Conservation (phyloP, 192 early-diverging fungal species). For the Backusella morwellensis region DNA sequence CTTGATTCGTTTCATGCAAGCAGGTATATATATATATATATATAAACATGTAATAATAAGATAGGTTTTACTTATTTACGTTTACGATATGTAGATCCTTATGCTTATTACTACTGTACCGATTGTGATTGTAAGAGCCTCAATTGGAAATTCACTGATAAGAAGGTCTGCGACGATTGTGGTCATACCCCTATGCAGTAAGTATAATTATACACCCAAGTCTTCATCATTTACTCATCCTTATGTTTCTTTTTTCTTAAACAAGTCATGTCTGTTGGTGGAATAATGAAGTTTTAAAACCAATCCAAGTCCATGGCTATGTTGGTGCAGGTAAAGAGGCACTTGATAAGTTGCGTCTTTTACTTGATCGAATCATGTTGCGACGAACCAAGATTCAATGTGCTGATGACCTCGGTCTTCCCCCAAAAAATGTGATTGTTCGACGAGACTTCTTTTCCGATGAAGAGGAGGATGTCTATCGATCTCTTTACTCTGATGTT, state of each 20-base stretch:
- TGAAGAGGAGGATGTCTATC: slow-evolving; percentile 89
- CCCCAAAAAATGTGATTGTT: slow-evolving; percentile 78
- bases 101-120: slow-evolving; percentile 86
- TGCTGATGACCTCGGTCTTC: slow-evolving; percentile 83
- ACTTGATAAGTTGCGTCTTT: slow-evolving; percentile 69
- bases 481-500: slow-evolving; percentile 74
- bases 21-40: slow-evolving; percentile 29
- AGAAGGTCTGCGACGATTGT: slow-evolving; percentile 53
- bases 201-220: not conserved
- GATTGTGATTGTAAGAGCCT: slow-evolving; percentile 67
- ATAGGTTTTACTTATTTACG: not conserved
- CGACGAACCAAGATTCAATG: slow-evolving; percentile 88
- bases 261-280: slow-evolving; percentile 74
- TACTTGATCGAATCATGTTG: slow-evolving; percentile 88
- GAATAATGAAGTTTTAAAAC: slow-evolving; percentile 89
- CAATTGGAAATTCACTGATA: slow-evolving; percentile 61
- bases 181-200: slow-evolving; percentile 60
- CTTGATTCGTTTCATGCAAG: slow-evolving; percentile 83
- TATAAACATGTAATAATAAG: not conserved
- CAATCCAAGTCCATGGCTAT: slow-evolving; percentile 79
- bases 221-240: not conserved
- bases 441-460: slow-evolving; percentile 84
- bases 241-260: not conserved
- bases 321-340: slow-evolving; percentile 56
- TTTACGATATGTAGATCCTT: slow-evolving; percentile 51